A percentile compares a stretch with the other conserved stretches of the same genome.
Conservation (phyloP, 495 filamentous ascomycete species). For the Penicillium riverlandense region DNA sequence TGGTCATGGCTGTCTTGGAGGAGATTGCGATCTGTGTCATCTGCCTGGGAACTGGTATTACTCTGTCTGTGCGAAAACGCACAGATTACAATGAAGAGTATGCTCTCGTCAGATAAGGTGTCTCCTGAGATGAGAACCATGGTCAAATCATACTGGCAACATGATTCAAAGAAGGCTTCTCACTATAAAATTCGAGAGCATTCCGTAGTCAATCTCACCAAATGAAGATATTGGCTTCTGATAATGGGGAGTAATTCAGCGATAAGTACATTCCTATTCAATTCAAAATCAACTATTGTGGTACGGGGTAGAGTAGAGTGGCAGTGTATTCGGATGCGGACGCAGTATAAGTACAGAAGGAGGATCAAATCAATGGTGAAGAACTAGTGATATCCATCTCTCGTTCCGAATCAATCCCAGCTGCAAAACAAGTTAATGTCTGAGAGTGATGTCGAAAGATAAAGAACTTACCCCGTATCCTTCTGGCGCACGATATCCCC, state of each 20-base stretch:
- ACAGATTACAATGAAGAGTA: not conserved
- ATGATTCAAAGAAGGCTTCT: no score
- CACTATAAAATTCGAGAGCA: no score
- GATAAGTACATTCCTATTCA: no score
- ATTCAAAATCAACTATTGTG: no score
- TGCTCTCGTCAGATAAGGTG: no score
- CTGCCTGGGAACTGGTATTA: slow-evolving; percentile 19
- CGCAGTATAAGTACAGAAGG: slow-evolving; percentile 22
- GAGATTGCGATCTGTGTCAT: slow-evolving; percentile 6
- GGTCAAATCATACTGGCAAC: no score
- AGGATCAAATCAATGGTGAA: not conserved
- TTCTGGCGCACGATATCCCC: slow-evolving; percentile 73
- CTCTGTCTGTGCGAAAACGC: slow-evolving; percentile 3
- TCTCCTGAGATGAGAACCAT: no score
- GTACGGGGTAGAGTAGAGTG: not conserved
- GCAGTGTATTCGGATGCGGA: slow-evolving; percentile 3
- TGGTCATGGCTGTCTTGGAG: slow-evolving; percentile 6
- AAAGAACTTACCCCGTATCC: slow-evolving; percentile 62
- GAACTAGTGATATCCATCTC: not conserved
- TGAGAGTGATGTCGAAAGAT: not conserved
- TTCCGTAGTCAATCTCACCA: no score
- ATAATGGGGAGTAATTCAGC: no score
- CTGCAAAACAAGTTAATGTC: slow-evolving; percentile 18
- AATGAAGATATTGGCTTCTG: no score
- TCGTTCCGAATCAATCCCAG: slow-evolving; percentile 37